Evolutionary conservation across 2,329 filamentous ascomycete genomes (phyloP).

Genomic region (Diaporthe nobilis): DNA sequence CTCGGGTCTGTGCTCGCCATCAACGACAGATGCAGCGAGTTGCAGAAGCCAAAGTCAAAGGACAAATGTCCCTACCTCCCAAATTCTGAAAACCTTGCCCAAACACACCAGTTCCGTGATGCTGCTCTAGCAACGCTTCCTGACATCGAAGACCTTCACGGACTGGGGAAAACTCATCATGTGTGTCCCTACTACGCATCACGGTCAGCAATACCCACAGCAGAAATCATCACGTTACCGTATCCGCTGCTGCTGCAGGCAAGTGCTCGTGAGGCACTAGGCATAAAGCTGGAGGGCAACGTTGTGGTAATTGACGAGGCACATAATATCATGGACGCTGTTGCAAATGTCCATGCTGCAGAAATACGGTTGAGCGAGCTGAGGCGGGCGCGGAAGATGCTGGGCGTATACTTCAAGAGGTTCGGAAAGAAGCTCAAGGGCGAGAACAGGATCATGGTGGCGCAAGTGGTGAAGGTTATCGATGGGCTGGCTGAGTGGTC

Average conservation of each 20-base stretch:
- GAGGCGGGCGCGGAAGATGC: slow-evolving; percentile 78
- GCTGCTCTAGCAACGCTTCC: slow-evolving; percentile 85
- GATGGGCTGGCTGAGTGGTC: slow-evolving; percentile 83
- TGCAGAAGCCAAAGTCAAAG: slow-evolving; percentile 81
- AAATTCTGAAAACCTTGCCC: slow-evolving; percentile 78
- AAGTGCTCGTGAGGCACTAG: slow-evolving; percentile 87
- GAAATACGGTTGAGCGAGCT: slow-evolving; percentile 82
- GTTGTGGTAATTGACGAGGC: slow-evolving; percentile 98
- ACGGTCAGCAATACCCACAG: slow-evolving; percentile 82
- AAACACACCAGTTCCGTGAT: slow-evolving; percentile 87
- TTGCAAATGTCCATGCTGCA: slow-evolving; percentile 87
- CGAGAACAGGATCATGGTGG: slow-evolving; percentile 91
- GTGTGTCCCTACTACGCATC: slow-evolving; percentile 99
- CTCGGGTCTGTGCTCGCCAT: slow-evolving; percentile 83
- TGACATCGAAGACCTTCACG: slow-evolving; percentile 92
- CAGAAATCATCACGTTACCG: slow-evolving; percentile 92
- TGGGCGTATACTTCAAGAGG: slow-evolving; percentile 86
- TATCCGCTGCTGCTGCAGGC: slow-evolving; percentile 92
- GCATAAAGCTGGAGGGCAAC: slow-evolving; percentile 87
- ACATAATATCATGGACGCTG: slow-evolving; percentile 97
- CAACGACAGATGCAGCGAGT: slow-evolving; percentile 91
- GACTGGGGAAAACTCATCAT: slow-evolving; percentile 81
- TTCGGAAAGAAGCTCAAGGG: slow-evolving; percentile 93
- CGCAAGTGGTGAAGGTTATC: slow-evolving; percentile 86
- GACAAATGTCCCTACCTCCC: slow-evolving; percentile 84